Base-by-base conservation (phyloP, 345 rosid species). In the Cochlearia excelsa region DNA sequence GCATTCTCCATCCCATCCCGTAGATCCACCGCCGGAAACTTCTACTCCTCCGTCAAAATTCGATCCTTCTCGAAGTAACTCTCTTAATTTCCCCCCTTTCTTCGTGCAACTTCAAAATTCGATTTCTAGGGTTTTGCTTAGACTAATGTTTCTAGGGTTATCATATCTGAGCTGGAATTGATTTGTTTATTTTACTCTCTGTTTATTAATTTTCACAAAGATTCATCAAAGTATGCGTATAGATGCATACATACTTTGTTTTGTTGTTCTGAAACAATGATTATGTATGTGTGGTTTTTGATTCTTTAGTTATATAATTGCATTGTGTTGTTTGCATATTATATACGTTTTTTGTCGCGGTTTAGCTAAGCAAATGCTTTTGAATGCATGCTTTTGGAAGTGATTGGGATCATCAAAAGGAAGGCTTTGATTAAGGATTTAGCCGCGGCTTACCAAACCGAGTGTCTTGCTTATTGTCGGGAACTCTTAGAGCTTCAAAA, bases 351-450 rank as follows among this genome's bases (percentile, higher is more conserved):
- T 34, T 30, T 16, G 23, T 16, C 3, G 43, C 27, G 67, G 7
- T 51, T 48, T 51, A 26, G 33, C 70, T 77, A 8, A 48, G 26
- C 4, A 5, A 29, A 42, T 63, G 23, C 9, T 33, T 39, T 45
- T 16, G 8, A 33, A 0, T 7, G 5, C 31, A 37, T 35, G 30
- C 34, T 31, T 11, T 66, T 51, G 11, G 5, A 67, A 93, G 99
- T 85, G 95, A 87, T 89, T 55, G 99, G 99, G 44, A 86, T 92
- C 71, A 93, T 89, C 57, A 89, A 85, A 62, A 85, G 99, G 75
- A 93, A 87, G 54, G 95, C 90, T 29, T 80, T 93, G 86, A 80
- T 93, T 64, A 89, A 89, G 68, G 91, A 89, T 45, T 70, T 93
- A 69, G 97, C 97, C 3, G 90, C 92, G 9, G 87, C 83, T 9